A percentile compares a stretch with the other conserved stretches of the same genome.
These are phyloP conservation scores for Obba rivulosa DNA, from an alignment of 768 basidiomycete species.

Conservation along the genomic window DNA sequence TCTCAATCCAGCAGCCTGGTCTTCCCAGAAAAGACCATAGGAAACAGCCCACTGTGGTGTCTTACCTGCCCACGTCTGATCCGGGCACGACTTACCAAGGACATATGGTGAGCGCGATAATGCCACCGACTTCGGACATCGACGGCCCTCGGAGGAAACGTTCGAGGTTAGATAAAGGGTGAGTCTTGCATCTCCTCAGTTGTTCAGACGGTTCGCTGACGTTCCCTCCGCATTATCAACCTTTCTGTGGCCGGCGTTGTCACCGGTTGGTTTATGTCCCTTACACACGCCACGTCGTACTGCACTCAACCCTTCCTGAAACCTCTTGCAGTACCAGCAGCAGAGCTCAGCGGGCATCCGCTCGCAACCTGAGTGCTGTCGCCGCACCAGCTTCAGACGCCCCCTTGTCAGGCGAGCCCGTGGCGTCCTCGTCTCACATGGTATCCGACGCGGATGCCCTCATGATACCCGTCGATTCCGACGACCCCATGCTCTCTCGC, in stretches of 20 bases:
- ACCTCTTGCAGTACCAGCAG: conserved; percentile 9
- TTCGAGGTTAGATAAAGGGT: conserved; percentile 70
- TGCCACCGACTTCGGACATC: conserved; percentile 44
- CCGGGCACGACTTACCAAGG: conserved; percentile 87
- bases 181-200: conserved; percentile 28
- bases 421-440: conserved; percentile 40
- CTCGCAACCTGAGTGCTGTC: conserved; percentile 15
- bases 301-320: conserved; percentile 1
- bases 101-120: conserved; percentile 54
- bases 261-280: neutral
- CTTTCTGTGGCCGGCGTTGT: neutral
- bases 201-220: conserved; percentile 2
- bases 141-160: conserved; percentile 70
- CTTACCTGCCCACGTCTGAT: conserved; percentile 80
- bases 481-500: conserved; percentile 55
- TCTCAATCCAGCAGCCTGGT: conserved; percentile 60
- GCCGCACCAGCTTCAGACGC: conserved; percentile 11
- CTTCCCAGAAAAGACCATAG: conserved; percentile 68
- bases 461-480: conserved; percentile 51
- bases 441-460: conserved; percentile 50
- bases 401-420: conserved; percentile 10
- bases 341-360: conserved; percentile 24
- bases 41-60: conserved; percentile 63
- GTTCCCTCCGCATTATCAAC: neutral
- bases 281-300: conserved; percentile 5